These are phyloP conservation scores for Aureobasidium sp. DNA, from an alignment of 2,329 filamentous ascomycete species.

Conservation along the genomic window DNA sequence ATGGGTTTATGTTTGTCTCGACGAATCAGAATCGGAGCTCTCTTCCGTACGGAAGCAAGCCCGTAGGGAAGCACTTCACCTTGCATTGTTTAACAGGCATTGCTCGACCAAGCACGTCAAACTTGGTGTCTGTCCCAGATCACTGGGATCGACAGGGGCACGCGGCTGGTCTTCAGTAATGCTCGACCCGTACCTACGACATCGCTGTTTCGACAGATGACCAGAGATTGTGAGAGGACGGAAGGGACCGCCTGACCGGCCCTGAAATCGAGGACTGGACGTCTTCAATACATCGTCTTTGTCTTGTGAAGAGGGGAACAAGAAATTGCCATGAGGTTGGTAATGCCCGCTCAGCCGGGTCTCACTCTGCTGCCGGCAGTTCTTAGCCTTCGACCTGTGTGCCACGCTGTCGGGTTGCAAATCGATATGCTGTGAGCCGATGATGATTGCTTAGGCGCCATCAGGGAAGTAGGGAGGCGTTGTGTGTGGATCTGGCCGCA, in stretches of 20 bases:
- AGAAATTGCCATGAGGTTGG: slow-evolving; percentile 4
- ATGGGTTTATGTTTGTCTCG: not conserved
- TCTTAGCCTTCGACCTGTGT: not conserved
- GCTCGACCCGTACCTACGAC: not conserved
- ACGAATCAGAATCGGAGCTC: not conserved
- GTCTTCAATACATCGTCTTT: not conserved
- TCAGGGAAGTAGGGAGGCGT: not conserved
- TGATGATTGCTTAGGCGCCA: slow-evolving; percentile 2
- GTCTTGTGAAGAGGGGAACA: not conserved
- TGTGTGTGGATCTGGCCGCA: slow-evolving; percentile 1
- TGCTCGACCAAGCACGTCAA: slow-evolving; percentile 4
- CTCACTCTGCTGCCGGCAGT: slow-evolving; percentile 10
- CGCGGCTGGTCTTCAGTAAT: not conserved
- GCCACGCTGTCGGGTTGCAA: slow-evolving; percentile 11
- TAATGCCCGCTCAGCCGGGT: not conserved
- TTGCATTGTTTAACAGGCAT: not conserved
- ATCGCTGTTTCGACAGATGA: not conserved
- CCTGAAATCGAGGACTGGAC: not conserved
- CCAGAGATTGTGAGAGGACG: not conserved
- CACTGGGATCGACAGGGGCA: not conserved
- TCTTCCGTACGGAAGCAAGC: not conserved
- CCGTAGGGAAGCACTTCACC: not conserved
- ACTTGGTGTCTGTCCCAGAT: not conserved
- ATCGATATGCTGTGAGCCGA: slow-evolving; percentile 10
- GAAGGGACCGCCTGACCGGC: not conserved